Base-by-base conservation (phyloP, 2,329 filamentous ascomycete genomes). In the Ophiostoma pallidulum region DNA sequence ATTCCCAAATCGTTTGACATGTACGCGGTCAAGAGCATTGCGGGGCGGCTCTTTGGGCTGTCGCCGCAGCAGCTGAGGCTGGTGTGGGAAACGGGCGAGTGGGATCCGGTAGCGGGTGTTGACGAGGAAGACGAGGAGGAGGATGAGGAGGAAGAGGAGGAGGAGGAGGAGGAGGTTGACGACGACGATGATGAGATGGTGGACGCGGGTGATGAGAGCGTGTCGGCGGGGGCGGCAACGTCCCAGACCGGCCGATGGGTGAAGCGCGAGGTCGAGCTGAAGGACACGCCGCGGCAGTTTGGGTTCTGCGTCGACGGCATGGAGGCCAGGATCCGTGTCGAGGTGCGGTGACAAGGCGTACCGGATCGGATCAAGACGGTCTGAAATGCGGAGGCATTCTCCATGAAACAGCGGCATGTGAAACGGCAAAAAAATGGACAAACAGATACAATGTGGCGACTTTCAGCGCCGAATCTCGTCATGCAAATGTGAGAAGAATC, bases 21-120 rank as follows among this genome's bases (percentile, higher is more conserved):
- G 6, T 97, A 96, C 58, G 75, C 80, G 3, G 76, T 95, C 14
- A 85, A 92, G 60, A 85, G 86, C 0, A 71, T 94, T 8, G 82
- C 87, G 0, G 84, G 82, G 0, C 81, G 77, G 54, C 62, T 83
- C n/a, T 87, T 94, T 58, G 70, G 66, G 1, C 56, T 85, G 10
- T 65, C 72, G 40, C 84, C 88, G 0, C 70, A 87, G 53, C 66
- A 66, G 36, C 67, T 91, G 51, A 74, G 72, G 35, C 63, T 97
- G 41, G 68, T 92, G 1, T 94, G 87, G 84, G 88, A 95, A 67
- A 95, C 89, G 8, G 86, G 87, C 18, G 90, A 96, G 63, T 87
- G 84, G 79, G 88, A 95, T 62, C 86, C 86, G 0, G 80, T 88
- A 0, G 75, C 75, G 8, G 73, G 76, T 51, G 77, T 79, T 55